Evolutionary conservation across 1,139 yeast genomes (phyloP).

Genomic region (Entelexis paramagnoliae): DNA sequence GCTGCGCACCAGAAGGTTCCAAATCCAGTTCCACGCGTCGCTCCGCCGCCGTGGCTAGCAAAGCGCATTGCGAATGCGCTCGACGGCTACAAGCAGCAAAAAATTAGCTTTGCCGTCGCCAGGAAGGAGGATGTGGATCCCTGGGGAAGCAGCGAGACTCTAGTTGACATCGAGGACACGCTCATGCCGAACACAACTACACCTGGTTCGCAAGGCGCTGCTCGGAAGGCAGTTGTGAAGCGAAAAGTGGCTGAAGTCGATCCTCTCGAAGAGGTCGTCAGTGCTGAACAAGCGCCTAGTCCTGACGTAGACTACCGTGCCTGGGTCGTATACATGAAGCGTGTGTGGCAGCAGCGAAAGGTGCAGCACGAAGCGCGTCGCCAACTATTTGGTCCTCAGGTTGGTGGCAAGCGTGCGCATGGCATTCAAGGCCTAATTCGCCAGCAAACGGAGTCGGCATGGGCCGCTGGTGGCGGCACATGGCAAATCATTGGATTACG

Average conservation of each 20-base stretch:
- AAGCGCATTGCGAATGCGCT: conserved; percentile 48
- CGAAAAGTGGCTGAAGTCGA: conserved; percentile 9
- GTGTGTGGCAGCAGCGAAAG: conserved; percentile 72
- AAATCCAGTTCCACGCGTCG: conserved; percentile 94
- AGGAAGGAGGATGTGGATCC: conserved; percentile 17
- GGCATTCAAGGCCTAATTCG: conserved; percentile 62
- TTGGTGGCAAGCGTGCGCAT: conserved; percentile 26
- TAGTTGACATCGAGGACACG: conserved; percentile 73
- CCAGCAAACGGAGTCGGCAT: conserved; percentile 57
- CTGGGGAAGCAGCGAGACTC: conserved; percentile 16
- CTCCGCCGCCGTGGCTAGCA: conserved; percentile 89
- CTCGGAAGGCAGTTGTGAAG: conserved; percentile 9
- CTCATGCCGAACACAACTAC: conserved; percentile 33
- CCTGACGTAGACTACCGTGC: conserved; percentile 61
- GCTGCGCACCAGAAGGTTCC: conserved; percentile 83
- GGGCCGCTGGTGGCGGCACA: conserved; percentile 41
- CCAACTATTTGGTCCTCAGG: conserved; percentile 62
- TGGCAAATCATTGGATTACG: conserved; percentile 82
- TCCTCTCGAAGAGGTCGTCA: conserved; percentile 9
- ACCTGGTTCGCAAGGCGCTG: neutral
- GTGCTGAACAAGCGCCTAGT: conserved; percentile 22
- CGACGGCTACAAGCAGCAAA: conserved; percentile 64
- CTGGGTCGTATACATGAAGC: conserved; percentile 69
- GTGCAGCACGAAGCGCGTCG: conserved; percentile 61
- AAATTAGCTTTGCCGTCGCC: conserved; percentile 48